Evolutionary conservation across 768 basidiomycete species (phyloP), one percentile per base, ranked within the genome.

Genomic region (Lentinula raphanica): DNA sequence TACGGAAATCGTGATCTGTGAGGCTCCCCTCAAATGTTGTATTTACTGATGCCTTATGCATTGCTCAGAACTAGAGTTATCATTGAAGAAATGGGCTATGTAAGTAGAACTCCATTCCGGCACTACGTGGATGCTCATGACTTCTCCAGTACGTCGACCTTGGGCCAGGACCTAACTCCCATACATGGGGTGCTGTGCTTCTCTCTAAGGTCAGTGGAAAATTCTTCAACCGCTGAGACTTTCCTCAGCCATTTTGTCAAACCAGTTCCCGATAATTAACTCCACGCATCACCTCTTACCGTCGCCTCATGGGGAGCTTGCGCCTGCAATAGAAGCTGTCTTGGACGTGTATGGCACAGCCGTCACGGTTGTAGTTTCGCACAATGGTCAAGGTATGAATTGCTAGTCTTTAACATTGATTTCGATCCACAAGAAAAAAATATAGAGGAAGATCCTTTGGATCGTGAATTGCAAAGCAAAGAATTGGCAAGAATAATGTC

Each of bases 1-100:
- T 94, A 88, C 64, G 94, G 94, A 2, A 90, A 91, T 64, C 83
- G 93, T 32, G 94, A 95, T 68, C 65, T 95, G 88, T 90, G 65
- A 56, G 74, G 66, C 5, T 29, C 3, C 21, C 49, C 13, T 6
- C n/a, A n/a, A n/a, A 23, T 27, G 35, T 23, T 17, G n/a, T n/a
- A 31, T 2, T n/a, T 17, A 11, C 40, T 21, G 15, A 25, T 48
- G 17, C 29, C 21, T 35, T 28, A 15, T 59, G 49, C 56, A 38
- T 11, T 38, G 28, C 39, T 31, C 58, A 92, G 90, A 54, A 92
- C 92, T 5, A 83, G 92, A 29, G 78, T 90, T 11, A 79, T 86
- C 29, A 80, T 82, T 0, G 87, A 94, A 67, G 87, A 94, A 51
- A 70, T 90, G 57, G 89, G 90, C 54, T 94, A 89, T 70, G 92